Base-by-base conservation (phyloP, 108 stramenopile genomes). In the Cyclotella baltica region DNA sequence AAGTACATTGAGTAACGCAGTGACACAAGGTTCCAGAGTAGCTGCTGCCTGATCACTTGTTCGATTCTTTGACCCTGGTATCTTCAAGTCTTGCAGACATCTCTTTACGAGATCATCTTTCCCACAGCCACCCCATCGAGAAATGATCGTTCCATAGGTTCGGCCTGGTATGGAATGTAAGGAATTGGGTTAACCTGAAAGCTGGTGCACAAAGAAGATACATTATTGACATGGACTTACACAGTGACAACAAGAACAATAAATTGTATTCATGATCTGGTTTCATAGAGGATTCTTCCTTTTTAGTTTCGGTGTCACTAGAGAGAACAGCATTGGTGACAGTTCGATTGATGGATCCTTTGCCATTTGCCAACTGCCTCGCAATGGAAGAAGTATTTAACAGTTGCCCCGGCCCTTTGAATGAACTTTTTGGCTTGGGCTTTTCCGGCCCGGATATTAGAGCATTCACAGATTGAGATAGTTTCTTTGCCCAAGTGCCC, bases 61-160 rank as follows among this genome's bases (percentile, higher is more conserved):
- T 35, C 63, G 31, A 15, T 62, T 72, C 27, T 62, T 67, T 28
- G 3, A 9, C 2, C 13, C 55, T 28, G 70, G 58, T 64, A 34
- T 75, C 43, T 57, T 51, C 16, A 31, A 46, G 31, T 75, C 73
- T 31, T 23, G 23, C 3, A 46, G 28, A 36, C 37, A 73, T 46
- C 68, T 80, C 4, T 62, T 80, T 37, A 93, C 77, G 33, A 87
- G 77, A 70, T 88, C 87, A 67, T 86, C 86, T 63, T 83, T 79
- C 29, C 92, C 94, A 25, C 80, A 67, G 25, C 95, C 95, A 28
- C 95, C 95, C 95, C 95, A 96, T 67, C 92, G 83, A 11, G 92
- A 89, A 37, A 96, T 59, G 11, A 96, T 83, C n/a, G 90, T 89
- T 27, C 86, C 88, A 70, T 88, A 92, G 3, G 86, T 57, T 56